phyloP scores from a whole-genome alignment of 2,329 filamentous ascomycete genomes.

The Leptographium lundbergii region DNA sequence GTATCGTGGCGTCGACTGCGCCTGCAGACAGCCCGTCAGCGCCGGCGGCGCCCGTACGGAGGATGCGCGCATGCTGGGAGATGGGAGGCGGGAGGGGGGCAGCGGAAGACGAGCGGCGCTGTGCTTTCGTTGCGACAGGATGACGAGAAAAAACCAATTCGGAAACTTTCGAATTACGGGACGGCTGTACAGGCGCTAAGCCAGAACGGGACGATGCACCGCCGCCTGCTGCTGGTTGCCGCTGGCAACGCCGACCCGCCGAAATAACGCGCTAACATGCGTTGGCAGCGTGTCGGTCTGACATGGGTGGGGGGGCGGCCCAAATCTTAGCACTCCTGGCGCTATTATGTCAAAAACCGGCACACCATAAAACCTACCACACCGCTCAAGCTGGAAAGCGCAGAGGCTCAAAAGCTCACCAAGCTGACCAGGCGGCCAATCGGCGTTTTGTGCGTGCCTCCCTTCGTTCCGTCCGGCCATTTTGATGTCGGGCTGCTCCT shows the following conservation, averaged over 20 bases:
- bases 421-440: not conserved
- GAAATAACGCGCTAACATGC: not conserved
- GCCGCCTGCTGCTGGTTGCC: not conserved
- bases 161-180: not conserved
- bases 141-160: not conserved
- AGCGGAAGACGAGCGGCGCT: not conserved
- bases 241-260: constrained; percentile 2
- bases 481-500: not conserved
- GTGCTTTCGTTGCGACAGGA: not conserved
- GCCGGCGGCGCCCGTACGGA: constrained; percentile 4
- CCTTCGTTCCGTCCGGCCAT: no score
- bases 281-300: not conserved
- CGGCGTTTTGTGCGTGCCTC: not conserved
- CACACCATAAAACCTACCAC: not conserved
- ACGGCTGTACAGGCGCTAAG: not conserved
- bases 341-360: not conserved
- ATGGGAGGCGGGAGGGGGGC: not conserved
- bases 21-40: constrained; percentile 1
- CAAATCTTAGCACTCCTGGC: not conserved
- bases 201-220: not conserved
- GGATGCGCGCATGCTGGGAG: constrained; percentile 7
- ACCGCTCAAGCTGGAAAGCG: not conserved
- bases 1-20: constrained; percentile 19
- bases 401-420: not conserved
- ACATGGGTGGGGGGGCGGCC: not conserved